Evolutionary conservation across 257 asterid species (phyloP).

Genomic region (Coffea canephora): DNA sequence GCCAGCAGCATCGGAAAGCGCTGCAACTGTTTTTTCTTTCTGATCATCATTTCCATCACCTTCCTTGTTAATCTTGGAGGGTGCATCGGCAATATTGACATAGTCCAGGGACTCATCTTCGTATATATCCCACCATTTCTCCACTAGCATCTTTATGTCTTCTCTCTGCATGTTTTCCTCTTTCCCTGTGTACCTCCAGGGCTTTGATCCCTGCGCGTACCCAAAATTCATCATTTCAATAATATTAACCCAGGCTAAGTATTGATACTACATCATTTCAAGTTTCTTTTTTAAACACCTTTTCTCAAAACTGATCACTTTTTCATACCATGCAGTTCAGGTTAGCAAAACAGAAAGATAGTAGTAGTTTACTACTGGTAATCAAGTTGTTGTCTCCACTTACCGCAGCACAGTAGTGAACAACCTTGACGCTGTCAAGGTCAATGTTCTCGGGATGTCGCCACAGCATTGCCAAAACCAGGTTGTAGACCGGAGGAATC

Average conservation of each 20-base stretch:
- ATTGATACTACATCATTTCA: no score
- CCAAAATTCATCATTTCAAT: no score
- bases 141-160: slow-evolving; percentile 12
- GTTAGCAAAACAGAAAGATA: no score
- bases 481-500: slow-evolving; percentile 21
- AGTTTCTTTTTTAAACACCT: no score
- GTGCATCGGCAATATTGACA: not conserved
- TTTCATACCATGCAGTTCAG: no score
- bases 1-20: not conserved
- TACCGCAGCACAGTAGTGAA: slow-evolving; percentile 29
- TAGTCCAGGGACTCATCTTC: slow-evolving; percentile 14
- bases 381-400: not conserved
- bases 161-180: slow-evolving; percentile 24
- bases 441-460: slow-evolving; percentile 30
- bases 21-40: not conserved
- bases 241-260: no score
- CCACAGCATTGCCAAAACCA: slow-evolving; percentile 27
- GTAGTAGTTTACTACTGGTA: no score
- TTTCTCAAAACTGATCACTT: no score
- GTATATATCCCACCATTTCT: slow-evolving; percentile 22
- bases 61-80: not conserved
- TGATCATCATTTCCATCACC: not conserved
- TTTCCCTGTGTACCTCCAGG: slow-evolving; percentile 25
- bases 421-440: slow-evolving; percentile 23
- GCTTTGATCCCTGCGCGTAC: slow-evolving; percentile 19